These are phyloP conservation scores for Umbellularia californica DNA, from an alignment of 164 flowering plant species.

Conservation along the genomic window DNA sequence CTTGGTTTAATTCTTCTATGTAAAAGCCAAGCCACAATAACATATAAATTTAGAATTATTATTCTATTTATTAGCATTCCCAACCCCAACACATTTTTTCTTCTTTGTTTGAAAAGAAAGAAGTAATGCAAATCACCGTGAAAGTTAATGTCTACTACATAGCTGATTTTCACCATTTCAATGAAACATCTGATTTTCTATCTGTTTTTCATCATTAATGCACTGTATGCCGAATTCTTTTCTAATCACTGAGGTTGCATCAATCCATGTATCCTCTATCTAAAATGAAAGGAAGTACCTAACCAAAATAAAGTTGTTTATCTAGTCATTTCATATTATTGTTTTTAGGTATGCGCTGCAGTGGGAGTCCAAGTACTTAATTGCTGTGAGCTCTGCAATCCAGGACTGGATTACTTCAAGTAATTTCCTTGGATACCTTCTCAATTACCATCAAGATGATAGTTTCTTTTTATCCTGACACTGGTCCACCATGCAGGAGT, in stretches of 20 bases:
- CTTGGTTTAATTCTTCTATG: too few species aligned
- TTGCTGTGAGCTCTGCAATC: slow-evolving; percentile 96
- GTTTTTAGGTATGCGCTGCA: slow-evolving; percentile 70
- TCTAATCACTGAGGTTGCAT: background rate
- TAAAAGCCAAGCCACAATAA: too few species aligned
- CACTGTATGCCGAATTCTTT: too few species aligned
- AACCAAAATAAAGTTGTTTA: background rate
- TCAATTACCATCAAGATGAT: background rate
- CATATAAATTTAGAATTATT: too few species aligned
- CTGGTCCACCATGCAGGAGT: slow-evolving; percentile 45
- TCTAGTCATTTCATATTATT: background rate
- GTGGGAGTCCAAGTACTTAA: slow-evolving; percentile 95
- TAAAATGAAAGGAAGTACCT: background rate
- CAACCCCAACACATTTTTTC: too few species aligned
- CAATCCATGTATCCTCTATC: background rate
- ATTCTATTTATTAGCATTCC: too few species aligned
- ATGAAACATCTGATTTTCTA: too few species aligned
- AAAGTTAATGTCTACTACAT: too few species aligned
- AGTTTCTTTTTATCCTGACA: slow-evolving; percentile 1
- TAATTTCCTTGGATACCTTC: slow-evolving; percentile 35
- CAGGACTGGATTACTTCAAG: slow-evolving; percentile 99
- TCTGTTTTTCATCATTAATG: too few species aligned
- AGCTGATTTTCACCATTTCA: too few species aligned
- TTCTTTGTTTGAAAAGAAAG: too few species aligned
- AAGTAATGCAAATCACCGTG: too few species aligned